Evolutionary conservation across 2,329 filamentous ascomycete species (phyloP), one percentile per base, ranked within the genome.

Genomic region (Teratosphaeria pseudoeucalypti): DNA sequence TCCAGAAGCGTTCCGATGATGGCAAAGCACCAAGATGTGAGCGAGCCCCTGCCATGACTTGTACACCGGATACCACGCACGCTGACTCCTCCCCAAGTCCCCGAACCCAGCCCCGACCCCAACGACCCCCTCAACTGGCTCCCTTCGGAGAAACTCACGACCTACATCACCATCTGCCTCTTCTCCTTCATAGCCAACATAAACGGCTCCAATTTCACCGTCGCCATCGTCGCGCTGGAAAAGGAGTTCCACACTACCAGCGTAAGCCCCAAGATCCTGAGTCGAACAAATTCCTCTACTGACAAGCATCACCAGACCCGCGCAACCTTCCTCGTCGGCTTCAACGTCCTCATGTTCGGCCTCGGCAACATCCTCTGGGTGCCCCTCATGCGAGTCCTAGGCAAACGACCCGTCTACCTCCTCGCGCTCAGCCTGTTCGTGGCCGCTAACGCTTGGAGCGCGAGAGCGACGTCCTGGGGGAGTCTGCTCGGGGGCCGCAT

Each of bases 111-210:
- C n/a, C 43, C 54, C 57, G 65, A 67, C 32, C 65, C 64, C 34
- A 68, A 68, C 37, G 63, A 68, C 19, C 66, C 66, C 16, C 59
- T 59, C 26, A 64, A 64, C 32, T 68, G 66, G 66, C 14, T 52
- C 10, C 2, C 49, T 3, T 26, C 23, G 32, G 58, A 59, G 16
- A 67, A 68, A 43, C 39, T 61, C 49, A 58, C 58, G 6, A 74
- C 72, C 1, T 75, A 72, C 58, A 60, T 70, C 5, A 73, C 70
- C 10, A 70, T 74, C 54, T 75, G 74, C 62, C 69, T 70, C 57
- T 76, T 74, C 64, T 74, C 72, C 6, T 75, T 76, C 61, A 68
- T 75, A 7, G 72, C 73, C 58, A 74, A 73, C 55, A 69, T 73
- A 57, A 75, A 75, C 60, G 67, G 69, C 23, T 73, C 69, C 54